phyloP scores from a whole-genome alignment of 108 stramenopile species.

The Cyclotella baltica region DNA sequence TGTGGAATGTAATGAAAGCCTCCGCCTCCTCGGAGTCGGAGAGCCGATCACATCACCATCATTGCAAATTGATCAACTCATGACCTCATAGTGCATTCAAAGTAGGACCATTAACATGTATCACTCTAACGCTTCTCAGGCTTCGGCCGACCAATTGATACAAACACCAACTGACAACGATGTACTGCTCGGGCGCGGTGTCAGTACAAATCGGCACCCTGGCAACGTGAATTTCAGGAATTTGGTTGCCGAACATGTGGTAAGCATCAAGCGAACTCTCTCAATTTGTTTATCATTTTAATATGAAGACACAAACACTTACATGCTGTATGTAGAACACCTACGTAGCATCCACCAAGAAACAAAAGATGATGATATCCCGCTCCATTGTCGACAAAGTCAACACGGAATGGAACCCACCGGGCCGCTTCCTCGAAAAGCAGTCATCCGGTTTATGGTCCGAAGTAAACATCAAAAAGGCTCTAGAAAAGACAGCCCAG shows the following conservation, averaged over 20 bases:
- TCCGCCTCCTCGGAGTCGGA: too few species aligned
- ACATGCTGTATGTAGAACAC: conserved; percentile 39
- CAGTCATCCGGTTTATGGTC: conserved; percentile 62
- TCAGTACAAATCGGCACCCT: conserved; percentile 33
- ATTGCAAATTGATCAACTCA: too few species aligned
- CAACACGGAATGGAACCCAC: conserved; percentile 60
- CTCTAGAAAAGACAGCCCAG: conserved; percentile 81
- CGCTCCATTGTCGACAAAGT: conserved; percentile 79
- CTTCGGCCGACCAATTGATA: not conserved
- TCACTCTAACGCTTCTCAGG: too few species aligned
- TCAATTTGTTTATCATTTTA: too few species aligned
- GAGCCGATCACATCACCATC: too few species aligned
- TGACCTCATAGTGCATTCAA: too few species aligned
- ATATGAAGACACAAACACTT: too few species aligned
- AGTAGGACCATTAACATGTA: too few species aligned
- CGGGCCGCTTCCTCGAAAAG: conserved; percentile 81
- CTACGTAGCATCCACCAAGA: conserved; percentile 75
- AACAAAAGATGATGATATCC: conserved; percentile 76
- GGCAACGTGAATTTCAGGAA: conserved; percentile 36
- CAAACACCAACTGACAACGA: conserved; percentile 19
- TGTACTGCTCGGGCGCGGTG: conserved; percentile 37
- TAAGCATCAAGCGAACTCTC: too few species aligned
- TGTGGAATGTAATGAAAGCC: too few species aligned
- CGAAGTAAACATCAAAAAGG: conserved; percentile 81
- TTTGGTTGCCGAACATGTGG: conserved; percentile 25